Evolutionary conservation across 2,329 filamentous ascomycete species (phyloP).

Genomic region (Phaeosphaeriaceae sp.): DNA sequence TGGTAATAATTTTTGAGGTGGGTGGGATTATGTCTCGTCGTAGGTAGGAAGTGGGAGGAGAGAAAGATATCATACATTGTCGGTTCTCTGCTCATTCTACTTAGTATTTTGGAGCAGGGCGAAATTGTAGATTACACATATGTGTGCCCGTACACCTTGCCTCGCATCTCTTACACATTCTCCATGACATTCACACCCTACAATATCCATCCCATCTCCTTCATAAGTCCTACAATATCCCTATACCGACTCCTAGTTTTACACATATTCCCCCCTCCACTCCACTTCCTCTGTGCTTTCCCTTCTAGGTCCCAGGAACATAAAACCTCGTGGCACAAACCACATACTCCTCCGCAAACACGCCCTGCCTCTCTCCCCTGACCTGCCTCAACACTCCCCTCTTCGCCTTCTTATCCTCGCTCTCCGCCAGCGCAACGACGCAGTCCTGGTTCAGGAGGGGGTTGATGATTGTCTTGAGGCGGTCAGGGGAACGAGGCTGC

Average conservation of each 20-base stretch:
- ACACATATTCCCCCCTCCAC: background rate
- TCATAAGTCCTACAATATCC: no score
- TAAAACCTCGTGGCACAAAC: constrained; percentile 54
- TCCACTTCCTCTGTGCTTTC: background rate
- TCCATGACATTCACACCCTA: no score
- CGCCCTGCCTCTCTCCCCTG: constrained; percentile 47
- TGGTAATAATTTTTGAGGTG: no score
- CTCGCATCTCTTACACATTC: no score
- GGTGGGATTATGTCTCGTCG: no score
- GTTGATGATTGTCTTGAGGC: constrained; percentile 34
- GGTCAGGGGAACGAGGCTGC: constrained; percentile 14
- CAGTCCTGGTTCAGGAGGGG: constrained; percentile 43
- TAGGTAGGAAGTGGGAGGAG: no score
- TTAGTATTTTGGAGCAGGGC: no score
- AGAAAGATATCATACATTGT: no score
- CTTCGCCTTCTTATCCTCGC: constrained; percentile 17
- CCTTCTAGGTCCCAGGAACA: constrained; percentile 26
- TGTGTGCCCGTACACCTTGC: no score
- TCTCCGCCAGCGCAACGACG: constrained; percentile 45
- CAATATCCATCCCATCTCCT: no score
- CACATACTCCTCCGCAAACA: constrained; percentile 52
- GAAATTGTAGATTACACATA: no score
- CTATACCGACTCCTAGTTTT: background rate
- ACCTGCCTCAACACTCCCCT: constrained; percentile 48
- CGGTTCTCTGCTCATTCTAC: no score